A percentile compares a stretch with the other conserved stretches of the same genome.
phyloP scores from a whole-genome alignment of 2,329 filamentous ascomycete genomes.

The Aspergillus tubingensis region DNA sequence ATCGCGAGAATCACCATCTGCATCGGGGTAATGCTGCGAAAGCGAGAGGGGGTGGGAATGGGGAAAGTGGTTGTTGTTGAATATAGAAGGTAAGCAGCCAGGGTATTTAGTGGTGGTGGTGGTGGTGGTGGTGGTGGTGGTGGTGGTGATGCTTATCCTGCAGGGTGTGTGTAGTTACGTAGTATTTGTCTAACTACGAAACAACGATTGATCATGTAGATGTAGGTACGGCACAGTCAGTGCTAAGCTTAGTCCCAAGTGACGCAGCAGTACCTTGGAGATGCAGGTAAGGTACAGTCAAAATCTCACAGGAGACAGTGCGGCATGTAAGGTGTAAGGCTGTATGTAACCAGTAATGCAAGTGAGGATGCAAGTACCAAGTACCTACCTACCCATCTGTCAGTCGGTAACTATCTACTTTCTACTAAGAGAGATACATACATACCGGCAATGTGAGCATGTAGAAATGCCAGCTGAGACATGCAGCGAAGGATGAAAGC shows the following conservation, averaged over 20 bases:
- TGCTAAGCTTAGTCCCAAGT: not conserved
- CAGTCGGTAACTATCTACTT: not conserved
- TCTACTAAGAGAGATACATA: not conserved
- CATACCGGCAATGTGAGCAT: too few species aligned
- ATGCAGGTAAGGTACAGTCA: not conserved
- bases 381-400: not conserved
- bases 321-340: not conserved
- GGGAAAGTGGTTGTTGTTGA: too few species aligned
- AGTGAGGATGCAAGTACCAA: not conserved
- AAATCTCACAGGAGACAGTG: not conserved
- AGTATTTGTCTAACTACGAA: too few species aligned
- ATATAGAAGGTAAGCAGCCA: too few species aligned
- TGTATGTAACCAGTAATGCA: not conserved
- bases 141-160: not conserved
- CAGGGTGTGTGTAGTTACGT: not conserved
- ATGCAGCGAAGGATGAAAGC: not conserved
- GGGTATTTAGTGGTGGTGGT: too few species aligned
- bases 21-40: too few species aligned
- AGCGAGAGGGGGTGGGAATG: too few species aligned
- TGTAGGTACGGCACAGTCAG: not conserved
- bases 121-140: too few species aligned
- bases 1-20: too few species aligned
- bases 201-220: too few species aligned
- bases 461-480: not conserved
- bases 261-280: not conserved